A percentile compares a stretch with the other conserved stretches of the same genome.
These are phyloP conservation scores for Straminergon stramineum DNA, from an alignment of 225 moss, liverwort and hornwort species.

Conservation along the genomic window DNA sequence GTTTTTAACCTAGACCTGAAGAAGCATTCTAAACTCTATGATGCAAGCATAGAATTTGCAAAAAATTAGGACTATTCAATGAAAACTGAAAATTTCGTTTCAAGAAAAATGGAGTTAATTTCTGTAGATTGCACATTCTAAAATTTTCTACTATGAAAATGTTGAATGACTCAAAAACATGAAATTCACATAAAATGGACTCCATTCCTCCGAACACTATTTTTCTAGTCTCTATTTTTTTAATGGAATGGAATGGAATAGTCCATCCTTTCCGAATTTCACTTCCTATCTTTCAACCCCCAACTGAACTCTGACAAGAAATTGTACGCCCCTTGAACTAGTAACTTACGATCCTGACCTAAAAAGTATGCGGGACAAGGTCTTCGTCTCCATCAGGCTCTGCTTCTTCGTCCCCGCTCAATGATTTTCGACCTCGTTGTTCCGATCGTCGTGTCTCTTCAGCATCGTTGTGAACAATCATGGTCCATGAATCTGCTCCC, in stretches of 20 bases:
- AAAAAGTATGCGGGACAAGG: background rate
- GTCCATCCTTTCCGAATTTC: background rate
- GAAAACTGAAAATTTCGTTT: background rate
- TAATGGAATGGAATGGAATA: too few relatives aligned
- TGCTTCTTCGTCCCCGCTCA: background rate
- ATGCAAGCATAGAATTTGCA: too few relatives aligned
- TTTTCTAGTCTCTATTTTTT: too few relatives aligned
- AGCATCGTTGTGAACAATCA: background rate
- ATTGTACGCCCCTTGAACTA: background rate
- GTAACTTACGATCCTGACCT: background rate
- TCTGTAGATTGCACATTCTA: background rate
- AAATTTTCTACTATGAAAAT: background rate
- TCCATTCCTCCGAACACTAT: too few relatives aligned
- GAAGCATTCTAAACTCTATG: too few relatives aligned
- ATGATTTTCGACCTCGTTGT: background rate
- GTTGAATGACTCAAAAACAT: background rate
- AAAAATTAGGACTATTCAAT: background rate
- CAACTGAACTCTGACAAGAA: background rate
- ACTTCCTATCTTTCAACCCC: background rate
- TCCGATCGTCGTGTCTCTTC: background rate
- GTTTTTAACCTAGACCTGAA: too few relatives aligned
- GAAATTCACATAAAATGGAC: background rate
- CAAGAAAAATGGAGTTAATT: background rate
- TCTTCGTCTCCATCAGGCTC: background rate
- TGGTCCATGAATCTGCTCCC: background rate